Conservation (phyloP, 495 filamentous ascomycete species). For the Xylaria sp. region DNA sequence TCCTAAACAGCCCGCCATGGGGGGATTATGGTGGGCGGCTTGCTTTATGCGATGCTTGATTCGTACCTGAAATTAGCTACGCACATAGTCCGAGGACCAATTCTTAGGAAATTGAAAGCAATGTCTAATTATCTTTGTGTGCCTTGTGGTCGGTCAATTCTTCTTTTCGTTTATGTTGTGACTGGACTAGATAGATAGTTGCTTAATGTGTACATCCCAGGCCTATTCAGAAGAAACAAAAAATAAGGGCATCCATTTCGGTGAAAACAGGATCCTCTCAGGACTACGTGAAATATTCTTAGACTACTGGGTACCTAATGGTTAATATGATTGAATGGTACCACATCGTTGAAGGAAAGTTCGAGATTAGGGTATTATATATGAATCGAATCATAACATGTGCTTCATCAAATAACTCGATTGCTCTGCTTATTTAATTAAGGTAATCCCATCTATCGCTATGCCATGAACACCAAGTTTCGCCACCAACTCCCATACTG, state of each 20-base stretch:
- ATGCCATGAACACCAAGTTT: not conserved
- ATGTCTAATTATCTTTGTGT: slow-evolving; percentile 14
- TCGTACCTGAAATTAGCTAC: not conserved
- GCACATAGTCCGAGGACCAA: slow-evolving; percentile 11
- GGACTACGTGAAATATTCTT: too few relatives aligned
- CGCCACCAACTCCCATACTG: not conserved
- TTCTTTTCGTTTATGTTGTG: not conserved
- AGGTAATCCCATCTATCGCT: not conserved
- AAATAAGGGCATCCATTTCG: too few relatives aligned
- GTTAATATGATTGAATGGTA: too few relatives aligned
- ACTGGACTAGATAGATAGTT: too few relatives aligned
- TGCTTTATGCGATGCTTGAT: slow-evolving; percentile 2
- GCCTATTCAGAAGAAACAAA: too few relatives aligned
- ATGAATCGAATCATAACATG: too few relatives aligned
- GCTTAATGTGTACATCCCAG: too few relatives aligned
- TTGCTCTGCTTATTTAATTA: not conserved
- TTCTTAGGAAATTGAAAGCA: slow-evolving; percentile 9
- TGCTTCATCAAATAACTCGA: not conserved
- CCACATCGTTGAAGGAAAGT: too few relatives aligned
- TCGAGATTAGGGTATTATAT: too few relatives aligned
- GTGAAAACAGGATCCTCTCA: too few relatives aligned
- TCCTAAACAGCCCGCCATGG: not conserved
- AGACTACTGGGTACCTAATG: too few relatives aligned
- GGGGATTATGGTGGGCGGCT: not conserved
- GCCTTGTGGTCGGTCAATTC: not conserved